These are phyloP conservation scores for Wickerhamiella cacticola DNA, from an alignment of 805 yeast species.

Conservation along the genomic window DNA sequence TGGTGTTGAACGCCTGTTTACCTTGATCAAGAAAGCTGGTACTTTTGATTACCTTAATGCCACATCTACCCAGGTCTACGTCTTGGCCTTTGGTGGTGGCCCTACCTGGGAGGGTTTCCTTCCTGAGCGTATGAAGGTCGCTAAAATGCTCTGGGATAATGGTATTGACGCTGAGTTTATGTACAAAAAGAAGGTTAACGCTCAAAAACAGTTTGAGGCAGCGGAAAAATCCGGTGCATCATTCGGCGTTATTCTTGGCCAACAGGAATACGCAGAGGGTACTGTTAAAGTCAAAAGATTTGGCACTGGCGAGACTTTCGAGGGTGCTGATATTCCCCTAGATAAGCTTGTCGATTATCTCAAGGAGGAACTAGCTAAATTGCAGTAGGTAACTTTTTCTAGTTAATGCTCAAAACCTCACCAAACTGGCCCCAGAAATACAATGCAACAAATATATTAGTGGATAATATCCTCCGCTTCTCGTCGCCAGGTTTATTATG, in stretches of 20 bases:
- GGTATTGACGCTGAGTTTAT: slow-evolving; percentile 86
- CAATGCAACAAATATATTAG: too few relatives aligned
- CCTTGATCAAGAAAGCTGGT: slow-evolving; percentile 70
- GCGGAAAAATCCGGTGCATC: slow-evolving; percentile 92
- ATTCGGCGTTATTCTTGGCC: slow-evolving; percentile 84
- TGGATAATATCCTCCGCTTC: too few relatives aligned
- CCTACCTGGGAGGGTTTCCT: slow-evolving; percentile 89
- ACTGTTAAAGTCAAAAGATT: slow-evolving; percentile 73
- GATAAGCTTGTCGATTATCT: slow-evolving; percentile 46
- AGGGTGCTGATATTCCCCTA: slow-evolving; percentile 65
- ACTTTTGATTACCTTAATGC: slow-evolving; percentile 58
- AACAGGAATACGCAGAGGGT: slow-evolving; percentile 79
- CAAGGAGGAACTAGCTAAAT: slow-evolving; percentile 36
- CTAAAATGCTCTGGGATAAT: slow-evolving; percentile 73
- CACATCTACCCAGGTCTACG: slow-evolving; percentile 80
- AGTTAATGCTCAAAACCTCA: neutral
- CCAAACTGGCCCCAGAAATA: too few relatives aligned
- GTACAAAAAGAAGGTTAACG: slow-evolving; percentile 86
- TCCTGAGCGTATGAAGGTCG: slow-evolving; percentile 78
- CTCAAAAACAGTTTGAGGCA: slow-evolving; percentile 93
- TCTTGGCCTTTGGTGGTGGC: slow-evolving; percentile 99
- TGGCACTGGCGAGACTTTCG: slow-evolving; percentile 78
- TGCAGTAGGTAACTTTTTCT: neutral
- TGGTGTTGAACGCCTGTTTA: slow-evolving; percentile 91
- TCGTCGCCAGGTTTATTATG: too few relatives aligned